These are phyloP conservation scores for Patellaria atrata DNA, from an alignment of 495 filamentous ascomycete species.

Conservation along the genomic window DNA sequence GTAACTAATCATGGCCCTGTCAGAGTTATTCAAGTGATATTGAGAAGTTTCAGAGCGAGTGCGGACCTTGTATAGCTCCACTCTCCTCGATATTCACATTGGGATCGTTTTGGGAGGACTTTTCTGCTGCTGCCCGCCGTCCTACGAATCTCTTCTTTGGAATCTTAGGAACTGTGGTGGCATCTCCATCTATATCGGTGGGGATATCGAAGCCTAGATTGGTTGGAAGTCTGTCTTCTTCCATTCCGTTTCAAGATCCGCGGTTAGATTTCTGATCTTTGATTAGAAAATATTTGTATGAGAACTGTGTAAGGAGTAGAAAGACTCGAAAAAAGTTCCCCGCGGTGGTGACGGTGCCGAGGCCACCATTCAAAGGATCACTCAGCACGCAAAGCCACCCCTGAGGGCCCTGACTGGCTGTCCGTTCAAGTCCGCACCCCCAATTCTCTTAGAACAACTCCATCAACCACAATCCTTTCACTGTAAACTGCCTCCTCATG, in stretches of 20 bases:
- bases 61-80: conserved; percentile 29
- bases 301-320: too few relatives aligned
- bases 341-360: too few relatives aligned
- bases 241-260: too few relatives aligned
- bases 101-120: conserved; percentile 11
- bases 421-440: too few relatives aligned
- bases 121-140: conserved; percentile 21
- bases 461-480: conserved; percentile 1
- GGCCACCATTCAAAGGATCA: too few relatives aligned
- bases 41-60: not conserved
- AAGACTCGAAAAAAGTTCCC: too few relatives aligned
- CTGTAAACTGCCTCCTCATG: too few relatives aligned
- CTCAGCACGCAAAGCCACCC: too few relatives aligned
- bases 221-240: conserved; percentile 24
- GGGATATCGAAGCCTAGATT: conserved; percentile 22
- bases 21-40: too few relatives aligned
- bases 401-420: too few relatives aligned
- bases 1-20: conserved; percentile 20
- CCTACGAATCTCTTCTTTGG: conserved; percentile 29
- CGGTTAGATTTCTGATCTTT: too few relatives aligned
- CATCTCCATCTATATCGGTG: conserved; percentile 21
- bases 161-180: conserved; percentile 16
- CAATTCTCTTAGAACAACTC: conserved; percentile 2
- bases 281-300: too few relatives aligned
- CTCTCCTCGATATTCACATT: conserved; percentile 27